A percentile compares a stretch with the other conserved stretches of the same genome.
These are phyloP conservation scores for Penicillium concentricum DNA, from an alignment of 2,329 filamentous ascomycete genomes.

Conservation along the genomic window DNA sequence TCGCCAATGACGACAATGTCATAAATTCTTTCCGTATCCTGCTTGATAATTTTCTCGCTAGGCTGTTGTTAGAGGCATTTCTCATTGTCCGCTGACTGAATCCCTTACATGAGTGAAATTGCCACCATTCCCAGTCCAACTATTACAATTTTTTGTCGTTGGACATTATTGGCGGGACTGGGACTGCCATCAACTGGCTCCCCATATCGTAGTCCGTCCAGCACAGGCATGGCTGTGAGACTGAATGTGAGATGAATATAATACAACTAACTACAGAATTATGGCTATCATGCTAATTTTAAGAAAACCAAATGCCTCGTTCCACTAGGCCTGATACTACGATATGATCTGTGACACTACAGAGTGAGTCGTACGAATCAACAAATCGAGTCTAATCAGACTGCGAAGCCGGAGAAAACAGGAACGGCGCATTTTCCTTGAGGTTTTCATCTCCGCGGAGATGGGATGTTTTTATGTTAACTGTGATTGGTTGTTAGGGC, in stretches of 20 bases:
- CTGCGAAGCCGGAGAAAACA: slow-evolving; percentile 8
- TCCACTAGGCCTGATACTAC: background rate
- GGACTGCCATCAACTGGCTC: slow-evolving; percentile 24
- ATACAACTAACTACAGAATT: slow-evolving; percentile 2
- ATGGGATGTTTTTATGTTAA: background rate
- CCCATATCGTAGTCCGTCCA: slow-evolving; percentile 28
- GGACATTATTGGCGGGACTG: slow-evolving; percentile 4
- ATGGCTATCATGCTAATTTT: slow-evolving; percentile 11
- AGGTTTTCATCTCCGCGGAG: slow-evolving; percentile 21
- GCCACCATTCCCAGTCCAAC: slow-evolving; percentile 92
- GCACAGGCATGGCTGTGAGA: slow-evolving; percentile 27
- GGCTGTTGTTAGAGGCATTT: slow-evolving; percentile 1
- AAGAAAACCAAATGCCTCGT: background rate
- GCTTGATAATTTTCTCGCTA: slow-evolving; percentile 85
- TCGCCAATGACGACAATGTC: slow-evolving; percentile 84
- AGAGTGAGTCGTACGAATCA: background rate
- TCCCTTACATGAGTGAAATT: slow-evolving; percentile 76
- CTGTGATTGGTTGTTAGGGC: slow-evolving; percentile 11
- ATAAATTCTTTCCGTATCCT: slow-evolving; percentile 76
- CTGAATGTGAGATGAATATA: background rate
- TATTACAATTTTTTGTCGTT: slow-evolving; percentile 68
- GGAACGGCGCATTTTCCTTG: slow-evolving; percentile 5
- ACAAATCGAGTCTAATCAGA: background rate
- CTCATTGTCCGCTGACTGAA: slow-evolving; percentile 19
- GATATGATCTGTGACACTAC: background rate